These are phyloP conservation scores for Rhizopus microsporus DNA, from an alignment of 371 early-diverging fungal genomes.

Conservation along the genomic window DNA sequence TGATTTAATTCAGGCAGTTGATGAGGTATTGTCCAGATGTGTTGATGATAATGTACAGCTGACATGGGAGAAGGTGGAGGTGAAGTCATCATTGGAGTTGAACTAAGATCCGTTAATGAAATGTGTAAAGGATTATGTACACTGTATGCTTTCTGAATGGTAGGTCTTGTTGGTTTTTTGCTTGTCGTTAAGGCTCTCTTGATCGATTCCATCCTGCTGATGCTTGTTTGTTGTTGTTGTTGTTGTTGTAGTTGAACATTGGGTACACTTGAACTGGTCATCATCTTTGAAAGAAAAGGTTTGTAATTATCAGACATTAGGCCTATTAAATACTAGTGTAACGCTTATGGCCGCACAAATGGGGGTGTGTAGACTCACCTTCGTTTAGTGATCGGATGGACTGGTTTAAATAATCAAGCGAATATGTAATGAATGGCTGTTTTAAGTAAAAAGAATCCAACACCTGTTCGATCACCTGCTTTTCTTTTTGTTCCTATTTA, in stretches of 20 bases:
- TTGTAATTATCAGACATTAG: not conserved
- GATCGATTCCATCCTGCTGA: slow-evolving; percentile 17
- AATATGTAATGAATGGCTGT: not conserved
- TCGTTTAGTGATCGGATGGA: not conserved
- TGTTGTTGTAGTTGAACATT: not conserved
- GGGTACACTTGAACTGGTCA: not conserved
- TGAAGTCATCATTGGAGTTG: slow-evolving; percentile 6
- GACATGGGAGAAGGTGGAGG: slow-evolving; percentile 27
- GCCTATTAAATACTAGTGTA: too few species aligned
- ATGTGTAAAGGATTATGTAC: slow-evolving; percentile 14
- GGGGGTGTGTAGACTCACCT: not conserved
- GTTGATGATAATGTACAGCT: slow-evolving; percentile 3
- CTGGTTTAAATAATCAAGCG: not conserved
- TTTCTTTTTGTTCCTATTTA: not conserved
- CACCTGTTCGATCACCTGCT: not conserved
- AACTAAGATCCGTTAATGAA: slow-evolving; percentile 17
- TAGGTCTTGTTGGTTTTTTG: slow-evolving; percentile 4
- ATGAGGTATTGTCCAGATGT: slow-evolving; percentile 15
- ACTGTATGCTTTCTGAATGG: slow-evolving; percentile 8
- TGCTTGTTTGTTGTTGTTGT: not conserved
- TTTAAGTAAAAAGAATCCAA: not conserved
- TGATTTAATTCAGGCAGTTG: slow-evolving; percentile 18
- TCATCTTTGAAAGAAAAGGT: slow-evolving; percentile 2
- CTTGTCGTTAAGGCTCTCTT: slow-evolving; percentile 24
- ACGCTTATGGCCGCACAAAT: not conserved